A percentile compares a stretch with the other conserved stretches of the same genome.
These are phyloP conservation scores for Ogataea nakhonphanomensis DNA, from an alignment of 805 yeast genomes.

Conservation along the genomic window DNA sequence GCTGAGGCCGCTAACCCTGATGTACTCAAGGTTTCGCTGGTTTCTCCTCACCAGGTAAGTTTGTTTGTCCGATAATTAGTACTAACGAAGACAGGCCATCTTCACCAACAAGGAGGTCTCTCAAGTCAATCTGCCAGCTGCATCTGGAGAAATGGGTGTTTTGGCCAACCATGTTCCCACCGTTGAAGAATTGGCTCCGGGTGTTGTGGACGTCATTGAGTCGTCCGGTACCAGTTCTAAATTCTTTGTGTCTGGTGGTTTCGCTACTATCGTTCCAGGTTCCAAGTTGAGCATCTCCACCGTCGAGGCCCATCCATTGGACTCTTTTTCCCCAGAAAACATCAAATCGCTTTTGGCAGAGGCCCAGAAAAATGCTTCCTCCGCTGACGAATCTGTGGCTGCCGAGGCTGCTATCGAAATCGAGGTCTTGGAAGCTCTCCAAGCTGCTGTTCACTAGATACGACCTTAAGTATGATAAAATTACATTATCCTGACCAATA, in stretches of 20 bases:
- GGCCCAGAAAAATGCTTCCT: constrained; percentile 86
- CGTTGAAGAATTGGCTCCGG: constrained; percentile 94
- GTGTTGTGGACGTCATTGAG: constrained; percentile 88
- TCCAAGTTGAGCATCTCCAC: constrained; percentile 88
- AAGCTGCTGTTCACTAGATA: constrained; percentile 49
- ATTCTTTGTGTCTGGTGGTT: constrained; percentile 93
- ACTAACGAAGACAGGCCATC: constrained; percentile 24
- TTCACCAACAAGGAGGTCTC: constrained; percentile 35
- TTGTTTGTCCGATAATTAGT: constrained; percentile 1
- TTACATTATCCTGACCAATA: constrained; percentile 54
- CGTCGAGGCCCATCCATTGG: constrained; percentile 91
- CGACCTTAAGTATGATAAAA: constrained; percentile 11
- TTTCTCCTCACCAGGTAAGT: constrained; percentile 74
- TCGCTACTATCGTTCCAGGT: constrained; percentile 94
- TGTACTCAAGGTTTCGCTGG: constrained; percentile 80
- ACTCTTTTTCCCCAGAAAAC: constrained; percentile 75
- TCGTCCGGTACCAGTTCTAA: constrained; percentile 66
- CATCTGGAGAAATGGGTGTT: constrained; percentile 94
- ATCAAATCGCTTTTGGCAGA: constrained; percentile 81
- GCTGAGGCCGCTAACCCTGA: constrained; percentile 72
- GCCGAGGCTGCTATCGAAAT: constrained; percentile 95
- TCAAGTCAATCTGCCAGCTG: constrained; percentile 94
- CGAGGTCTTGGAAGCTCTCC: constrained; percentile 93
- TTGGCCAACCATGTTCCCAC: constrained; percentile 97
- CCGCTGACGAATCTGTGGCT: constrained; percentile 83